Percentiles rank a stretch among this genome's conserved stretches.
phyloP scores from a whole-genome alignment of 257 asterid species.

The Solanum habrochaites region DNA sequence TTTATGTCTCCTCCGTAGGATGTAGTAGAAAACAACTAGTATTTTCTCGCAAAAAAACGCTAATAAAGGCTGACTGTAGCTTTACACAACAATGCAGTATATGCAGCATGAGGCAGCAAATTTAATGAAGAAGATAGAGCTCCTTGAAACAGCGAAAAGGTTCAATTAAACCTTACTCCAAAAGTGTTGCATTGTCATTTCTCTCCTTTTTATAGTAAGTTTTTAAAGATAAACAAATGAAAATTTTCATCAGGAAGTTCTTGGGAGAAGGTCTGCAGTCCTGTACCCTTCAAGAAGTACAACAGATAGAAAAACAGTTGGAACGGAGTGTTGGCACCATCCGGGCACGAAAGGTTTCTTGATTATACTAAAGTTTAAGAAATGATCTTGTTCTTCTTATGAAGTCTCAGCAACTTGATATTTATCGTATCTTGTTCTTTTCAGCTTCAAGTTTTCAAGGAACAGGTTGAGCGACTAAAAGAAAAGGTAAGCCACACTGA shows the following conservation, averaged over 20 bases:
- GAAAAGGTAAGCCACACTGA: slow-evolving; percentile 41
- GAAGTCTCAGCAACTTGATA: background rate
- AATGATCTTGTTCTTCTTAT: background rate
- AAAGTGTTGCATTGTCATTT: background rate
- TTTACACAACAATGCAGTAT: slow-evolving; percentile 17
- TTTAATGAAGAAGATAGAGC: slow-evolving; percentile 71
- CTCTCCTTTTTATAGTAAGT: background rate
- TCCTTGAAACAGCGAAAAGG: slow-evolving; percentile 72
- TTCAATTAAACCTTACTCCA: background rate
- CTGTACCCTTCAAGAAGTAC: slow-evolving; percentile 67
- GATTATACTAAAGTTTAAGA: background rate
- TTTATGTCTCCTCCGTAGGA: background rate
- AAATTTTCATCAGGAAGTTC: slow-evolving; percentile 38
- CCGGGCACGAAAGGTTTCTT: slow-evolving; percentile 63
- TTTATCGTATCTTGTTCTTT: background rate
- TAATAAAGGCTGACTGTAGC: background rate
- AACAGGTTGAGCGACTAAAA: slow-evolving; percentile 60
- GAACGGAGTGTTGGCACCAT: slow-evolving; percentile 58
- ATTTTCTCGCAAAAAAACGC: background rate
- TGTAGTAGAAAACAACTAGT: background rate
- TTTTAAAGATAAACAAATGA: background rate
- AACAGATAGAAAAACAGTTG: slow-evolving; percentile 65
- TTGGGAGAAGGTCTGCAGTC: slow-evolving; percentile 68
- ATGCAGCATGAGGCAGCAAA: slow-evolving; percentile 58
- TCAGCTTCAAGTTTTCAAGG: slow-evolving; percentile 70